phyloP scores from a whole-genome alignment of 2,329 filamentous ascomycete genomes.

The Monilinia vaccinii-corymbosi region DNA sequence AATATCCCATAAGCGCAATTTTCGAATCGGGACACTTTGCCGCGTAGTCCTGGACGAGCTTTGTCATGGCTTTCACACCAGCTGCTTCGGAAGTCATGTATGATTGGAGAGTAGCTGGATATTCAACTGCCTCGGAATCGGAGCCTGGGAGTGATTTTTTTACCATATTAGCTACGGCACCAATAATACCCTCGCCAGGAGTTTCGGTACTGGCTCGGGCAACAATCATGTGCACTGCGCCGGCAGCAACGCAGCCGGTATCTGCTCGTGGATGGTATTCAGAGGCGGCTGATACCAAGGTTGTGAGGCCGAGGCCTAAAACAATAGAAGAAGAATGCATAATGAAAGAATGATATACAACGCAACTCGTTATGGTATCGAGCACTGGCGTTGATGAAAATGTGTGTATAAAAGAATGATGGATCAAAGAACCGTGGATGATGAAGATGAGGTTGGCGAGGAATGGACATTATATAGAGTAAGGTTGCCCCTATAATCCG shows the following conservation, averaged over 20 bases:
- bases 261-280: neutral
- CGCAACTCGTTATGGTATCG: neutral
- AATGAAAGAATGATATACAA: neutral
- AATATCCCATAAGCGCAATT: constrained; percentile 23
- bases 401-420: neutral
- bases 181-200: constrained; percentile 30
- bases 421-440: neutral
- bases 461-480: neutral
- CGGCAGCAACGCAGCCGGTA: neutral
- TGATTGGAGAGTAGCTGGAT: constrained; percentile 25
- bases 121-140: constrained; percentile 29
- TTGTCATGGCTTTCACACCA: constrained; percentile 28
- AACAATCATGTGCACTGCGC: constrained; percentile 30
- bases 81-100: constrained; percentile 26
- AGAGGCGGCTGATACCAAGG: neutral
- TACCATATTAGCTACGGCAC: constrained; percentile 28
- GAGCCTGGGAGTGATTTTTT: constrained; percentile 27
- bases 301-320: neutral
- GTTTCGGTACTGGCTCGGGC: constrained; percentile 30
- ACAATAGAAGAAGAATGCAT: neutral
- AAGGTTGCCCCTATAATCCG: neutral
- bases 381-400: neutral
- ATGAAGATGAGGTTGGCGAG: neutral
- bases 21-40: constrained; percentile 24
- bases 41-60: constrained; percentile 27